phyloP scores from a whole-genome alignment of 2,329 filamentous ascomycete genomes.

The Cladosporium velox region DNA sequence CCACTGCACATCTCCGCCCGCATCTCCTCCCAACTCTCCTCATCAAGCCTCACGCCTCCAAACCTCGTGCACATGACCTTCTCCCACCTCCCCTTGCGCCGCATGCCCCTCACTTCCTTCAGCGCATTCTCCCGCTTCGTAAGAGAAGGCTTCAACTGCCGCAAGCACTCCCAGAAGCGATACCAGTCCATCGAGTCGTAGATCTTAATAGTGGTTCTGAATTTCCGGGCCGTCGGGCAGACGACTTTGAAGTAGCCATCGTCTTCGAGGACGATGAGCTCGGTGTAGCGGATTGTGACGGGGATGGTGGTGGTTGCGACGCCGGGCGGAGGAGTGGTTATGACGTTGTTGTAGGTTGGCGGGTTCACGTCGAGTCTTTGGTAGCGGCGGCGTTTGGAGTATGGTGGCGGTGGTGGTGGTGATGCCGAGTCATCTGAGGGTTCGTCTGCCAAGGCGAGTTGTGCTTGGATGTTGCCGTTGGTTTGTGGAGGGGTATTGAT shows the following conservation, averaged over 20 bases:
- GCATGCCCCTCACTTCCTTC: conserved; percentile 1
- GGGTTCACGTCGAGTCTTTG: conserved; percentile 1
- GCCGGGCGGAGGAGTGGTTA: not conserved
- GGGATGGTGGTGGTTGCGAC: not conserved
- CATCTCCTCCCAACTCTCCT: conserved; percentile 10
- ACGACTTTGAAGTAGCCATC: conserved; percentile 14
- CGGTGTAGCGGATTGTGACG: conserved; percentile 10
- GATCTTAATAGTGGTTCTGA: not conserved
- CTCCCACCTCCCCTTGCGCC: conserved; percentile 11
- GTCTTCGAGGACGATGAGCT: conserved; percentile 12
- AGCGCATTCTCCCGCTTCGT: not conserved
- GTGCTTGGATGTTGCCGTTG: not conserved
- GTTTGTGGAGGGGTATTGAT: not conserved
- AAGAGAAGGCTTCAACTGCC: conserved; percentile 5
- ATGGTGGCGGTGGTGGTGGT: conserved; percentile 10
- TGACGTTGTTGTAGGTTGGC: conserved; percentile 1
- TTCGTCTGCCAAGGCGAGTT: not conserved
- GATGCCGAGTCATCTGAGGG: not conserved
- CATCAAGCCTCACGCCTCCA: not conserved
- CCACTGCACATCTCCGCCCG: not conserved
- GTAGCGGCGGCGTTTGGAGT: conserved; percentile 8
- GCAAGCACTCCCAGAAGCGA: conserved; percentile 10
- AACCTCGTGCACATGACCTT: not conserved
- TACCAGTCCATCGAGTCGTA: conserved; percentile 13
- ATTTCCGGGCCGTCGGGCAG: conserved; percentile 9